Base-by-base conservation (phyloP, 1,284 basidiomycete species). In the Apiotrichum porosum region DNA sequence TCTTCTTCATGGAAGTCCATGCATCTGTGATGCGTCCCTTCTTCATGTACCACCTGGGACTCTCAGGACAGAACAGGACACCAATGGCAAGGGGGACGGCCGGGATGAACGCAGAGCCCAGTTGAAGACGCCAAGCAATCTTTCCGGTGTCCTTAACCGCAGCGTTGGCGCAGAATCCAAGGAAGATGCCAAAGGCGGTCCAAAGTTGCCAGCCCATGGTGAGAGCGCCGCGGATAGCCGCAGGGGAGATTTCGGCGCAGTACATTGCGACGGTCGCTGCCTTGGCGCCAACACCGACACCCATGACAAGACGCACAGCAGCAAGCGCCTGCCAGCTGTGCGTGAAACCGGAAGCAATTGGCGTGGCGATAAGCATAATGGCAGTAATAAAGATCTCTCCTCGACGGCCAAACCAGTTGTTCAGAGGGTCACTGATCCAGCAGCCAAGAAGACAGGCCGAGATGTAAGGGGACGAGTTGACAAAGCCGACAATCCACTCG, bases 311-410 rank as follows among this genome's bases (percentile, higher is more conserved):
- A 43, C 75, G 63, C 8, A 62, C 58, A 22, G 71, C 63, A 50
- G 78, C 74, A 19, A 79, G 68, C 17, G 70, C 58, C 48, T 76
- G 72, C 82, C 83, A 83, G 17, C 77, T 78, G 47, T 82, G 76
- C 2, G 79, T 75, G 44, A 81, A 70, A 9, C 71, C 84, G 23
- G 78, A 77, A 2, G 40, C 49, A 17, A 72, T 71, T 12, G 69
- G 68, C 8, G 70, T 60, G 41, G 65, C 64, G 23, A 60, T 56
- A 38, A 80, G 80, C n/a, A 42, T 71, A 40, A 81, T 60, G 42
- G 82, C 83, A 23, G 82, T 81, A 65, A 87, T 60, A 65, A 86
- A 86, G 61, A 88, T 86, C n/a, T 81, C 81, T 42, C 85, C 86
- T 36, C 84, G 80, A 53, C 86, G 82, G 4, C 86, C 87, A 45